Evolutionary conservation across 1,139 yeast species (phyloP).

Genomic region (Diutina mesorugosa): DNA sequence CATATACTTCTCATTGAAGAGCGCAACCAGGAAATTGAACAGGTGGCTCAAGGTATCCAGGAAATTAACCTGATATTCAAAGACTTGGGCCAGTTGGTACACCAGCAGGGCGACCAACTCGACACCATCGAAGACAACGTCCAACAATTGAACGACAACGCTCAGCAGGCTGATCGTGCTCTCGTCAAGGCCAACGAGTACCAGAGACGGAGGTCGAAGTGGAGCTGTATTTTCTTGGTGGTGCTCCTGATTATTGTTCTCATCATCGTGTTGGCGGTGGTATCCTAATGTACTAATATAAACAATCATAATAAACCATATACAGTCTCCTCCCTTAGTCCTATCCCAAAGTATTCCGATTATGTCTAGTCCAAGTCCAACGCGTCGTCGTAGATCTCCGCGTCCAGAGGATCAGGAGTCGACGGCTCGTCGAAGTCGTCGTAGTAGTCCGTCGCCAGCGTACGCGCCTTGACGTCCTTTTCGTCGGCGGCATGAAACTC

Average conservation of each 20-base stretch:
- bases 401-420: constrained; percentile 8
- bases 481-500: constrained; percentile 1
- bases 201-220: constrained; percentile 56
- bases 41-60: constrained; percentile 62
- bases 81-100: constrained; percentile 64
- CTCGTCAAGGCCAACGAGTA: constrained; percentile 62
- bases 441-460: constrained; percentile 9
- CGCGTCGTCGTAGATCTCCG: constrained; percentile 8
- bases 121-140: constrained; percentile 78
- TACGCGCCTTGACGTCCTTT: constrained; percentile 5
- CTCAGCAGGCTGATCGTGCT: constrained; percentile 61
- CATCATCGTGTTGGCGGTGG: constrained; percentile 2
- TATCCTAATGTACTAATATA: neutral
- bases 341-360: neutral
- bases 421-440: constrained; percentile 6
- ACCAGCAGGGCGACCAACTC: constrained; percentile 74
- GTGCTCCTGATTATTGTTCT: constrained; percentile 20
- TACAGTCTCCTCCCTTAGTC: neutral
- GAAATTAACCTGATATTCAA: constrained; percentile 80
- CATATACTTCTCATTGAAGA: constrained; percentile 60
- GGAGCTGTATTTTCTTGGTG: constrained; percentile 56
- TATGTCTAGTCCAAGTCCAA: constrained; percentile 5
- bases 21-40: constrained; percentile 58
- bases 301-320: neutral
- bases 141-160: constrained; percentile 47